phyloP scores from a whole-genome alignment of 148 eudicot species.

The Diospyros lotus region DNA sequence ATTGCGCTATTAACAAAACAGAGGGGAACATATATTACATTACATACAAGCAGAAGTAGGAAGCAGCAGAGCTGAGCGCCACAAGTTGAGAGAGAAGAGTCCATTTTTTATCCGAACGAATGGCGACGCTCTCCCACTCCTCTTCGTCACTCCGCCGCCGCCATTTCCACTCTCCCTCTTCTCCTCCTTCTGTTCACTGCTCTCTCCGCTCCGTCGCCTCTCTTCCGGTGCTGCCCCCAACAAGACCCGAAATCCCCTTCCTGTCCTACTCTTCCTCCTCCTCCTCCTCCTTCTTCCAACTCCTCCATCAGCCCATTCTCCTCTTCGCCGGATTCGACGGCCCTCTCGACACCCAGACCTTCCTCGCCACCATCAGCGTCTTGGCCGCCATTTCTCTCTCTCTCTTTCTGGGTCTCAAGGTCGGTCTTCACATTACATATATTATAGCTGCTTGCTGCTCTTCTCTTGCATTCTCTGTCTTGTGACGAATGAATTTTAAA shows the following conservation, averaged over 20 bases:
- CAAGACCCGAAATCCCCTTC: slow-evolving; percentile 16
- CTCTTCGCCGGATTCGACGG: slow-evolving; percentile 48
- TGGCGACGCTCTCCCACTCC: slow-evolving; percentile 13
- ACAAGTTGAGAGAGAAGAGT: no score
- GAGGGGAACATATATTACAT: no score
- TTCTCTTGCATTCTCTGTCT: background rate
- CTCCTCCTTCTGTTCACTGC: background rate
- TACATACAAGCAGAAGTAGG: no score
- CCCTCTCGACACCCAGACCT: slow-evolving; percentile 66
- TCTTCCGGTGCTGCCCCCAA: background rate
- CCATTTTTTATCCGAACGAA: background rate
- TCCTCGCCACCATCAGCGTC: slow-evolving; percentile 67
- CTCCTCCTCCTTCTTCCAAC: slow-evolving; percentile 16
- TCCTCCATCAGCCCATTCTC: slow-evolving; percentile 44
- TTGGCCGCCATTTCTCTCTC: slow-evolving; percentile 79
- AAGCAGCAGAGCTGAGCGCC: no score
- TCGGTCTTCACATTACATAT: background rate
- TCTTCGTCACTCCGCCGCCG: slow-evolving; percentile 5
- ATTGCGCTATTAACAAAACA: no score
- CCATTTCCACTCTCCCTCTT: slow-evolving; percentile 5
- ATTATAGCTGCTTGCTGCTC: background rate
- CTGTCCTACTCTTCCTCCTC: slow-evolving; percentile 20
- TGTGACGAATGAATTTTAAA: background rate
- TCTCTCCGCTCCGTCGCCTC: slow-evolving; percentile 2
- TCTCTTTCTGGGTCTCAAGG: slow-evolving; percentile 29